phyloP scores from a whole-genome alignment of 345 rosid species.

The Angophora floribunda region DNA sequence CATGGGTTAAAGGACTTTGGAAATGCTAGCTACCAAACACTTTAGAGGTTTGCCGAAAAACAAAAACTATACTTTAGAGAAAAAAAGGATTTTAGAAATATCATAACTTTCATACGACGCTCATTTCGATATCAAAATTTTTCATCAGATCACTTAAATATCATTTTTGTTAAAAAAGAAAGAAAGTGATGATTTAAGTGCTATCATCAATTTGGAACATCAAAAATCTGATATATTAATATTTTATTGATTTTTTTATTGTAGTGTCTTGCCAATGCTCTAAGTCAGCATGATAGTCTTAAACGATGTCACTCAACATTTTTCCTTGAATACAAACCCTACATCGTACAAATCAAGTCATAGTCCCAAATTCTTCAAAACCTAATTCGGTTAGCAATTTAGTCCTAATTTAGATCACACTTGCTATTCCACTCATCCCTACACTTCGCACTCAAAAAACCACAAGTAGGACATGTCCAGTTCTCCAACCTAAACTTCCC shows the following conservation, averaged over 20 bases:
- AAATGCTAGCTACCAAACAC: not conserved
- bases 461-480: not conserved
- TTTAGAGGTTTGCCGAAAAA: not conserved
- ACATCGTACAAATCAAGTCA: not conserved
- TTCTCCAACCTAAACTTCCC: not conserved
- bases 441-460: not conserved
- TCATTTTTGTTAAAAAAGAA: too few species aligned
- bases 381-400: not conserved
- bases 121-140: accelerated
- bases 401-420: not conserved
- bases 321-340: not conserved
- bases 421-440: not conserved
- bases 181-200: not conserved
- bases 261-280: too few species aligned
- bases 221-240: too few species aligned
- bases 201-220: not conserved
- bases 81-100: too few species aligned
- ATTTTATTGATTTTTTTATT: too few species aligned
- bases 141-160: too few species aligned
- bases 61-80: not conserved
- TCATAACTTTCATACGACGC: not conserved
- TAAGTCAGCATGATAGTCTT: too few species aligned
- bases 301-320: not conserved
- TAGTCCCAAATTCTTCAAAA: not conserved
- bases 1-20: not conserved